These are phyloP conservation scores for Beta corolliflora DNA, from an alignment of 179 eudicot genomes.

Conservation along the genomic window DNA sequence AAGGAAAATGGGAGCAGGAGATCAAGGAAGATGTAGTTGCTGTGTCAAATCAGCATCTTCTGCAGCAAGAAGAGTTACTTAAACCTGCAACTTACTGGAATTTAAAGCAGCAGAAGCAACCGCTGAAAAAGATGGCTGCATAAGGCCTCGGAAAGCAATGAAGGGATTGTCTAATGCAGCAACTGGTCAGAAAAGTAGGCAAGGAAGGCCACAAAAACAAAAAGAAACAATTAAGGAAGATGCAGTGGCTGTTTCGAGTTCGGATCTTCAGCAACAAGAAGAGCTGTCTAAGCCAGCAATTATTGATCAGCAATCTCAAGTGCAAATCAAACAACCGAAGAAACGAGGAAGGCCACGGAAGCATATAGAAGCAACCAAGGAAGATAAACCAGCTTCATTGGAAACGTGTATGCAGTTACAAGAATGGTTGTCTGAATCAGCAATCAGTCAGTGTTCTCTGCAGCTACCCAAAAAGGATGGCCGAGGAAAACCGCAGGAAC, in stretches of 20 bases:
- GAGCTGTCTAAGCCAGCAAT: background rate
- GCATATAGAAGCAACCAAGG: slow-evolving; percentile 3
- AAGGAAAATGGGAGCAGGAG: background rate
- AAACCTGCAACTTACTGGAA: no score
- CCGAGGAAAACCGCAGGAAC: slow-evolving; percentile 20
- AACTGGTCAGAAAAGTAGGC: background rate
- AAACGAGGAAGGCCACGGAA: slow-evolving; percentile 15
- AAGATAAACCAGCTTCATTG: slow-evolving; percentile 7
- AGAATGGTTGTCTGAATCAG: background rate
- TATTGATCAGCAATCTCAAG: no score
- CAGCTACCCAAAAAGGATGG: slow-evolving; percentile 20
- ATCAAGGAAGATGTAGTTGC: slow-evolving; percentile 12
- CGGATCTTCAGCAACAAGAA: background rate
- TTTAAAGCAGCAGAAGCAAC: background rate
- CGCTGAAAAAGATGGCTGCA: slow-evolving; percentile 18
- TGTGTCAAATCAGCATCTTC: background rate
- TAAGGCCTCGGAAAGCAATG: slow-evolving; percentile 12
- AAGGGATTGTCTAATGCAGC: background rate
- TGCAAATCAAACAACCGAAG: background rate
- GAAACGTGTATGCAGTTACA: background rate
- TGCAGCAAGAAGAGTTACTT: no score
- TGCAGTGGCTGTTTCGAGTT: background rate
- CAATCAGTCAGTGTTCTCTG: background rate
- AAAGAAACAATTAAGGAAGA: slow-evolving; percentile 11
- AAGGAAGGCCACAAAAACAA: slow-evolving; percentile 14